Conservation (phyloP, 176 grass and related monocot species). For the Aechmea fasciata region DNA sequence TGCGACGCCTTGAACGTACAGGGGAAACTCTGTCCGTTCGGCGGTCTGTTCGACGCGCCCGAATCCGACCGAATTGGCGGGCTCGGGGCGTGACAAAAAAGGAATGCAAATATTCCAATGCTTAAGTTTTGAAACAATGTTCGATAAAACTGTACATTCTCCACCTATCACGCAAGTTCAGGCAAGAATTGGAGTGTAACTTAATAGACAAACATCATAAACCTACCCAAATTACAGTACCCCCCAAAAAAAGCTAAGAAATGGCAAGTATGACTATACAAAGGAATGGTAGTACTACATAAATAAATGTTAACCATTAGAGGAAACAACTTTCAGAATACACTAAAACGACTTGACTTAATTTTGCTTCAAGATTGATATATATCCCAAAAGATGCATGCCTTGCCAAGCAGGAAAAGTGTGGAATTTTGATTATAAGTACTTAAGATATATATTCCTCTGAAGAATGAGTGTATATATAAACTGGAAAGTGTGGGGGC, state of each 20-base stretch:
- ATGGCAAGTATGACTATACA: slow-evolving; percentile 7
- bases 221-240: neutral
- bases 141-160: neutral
- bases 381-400: slow-evolving; percentile 80
- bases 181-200: neutral
- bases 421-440: too few species aligned
- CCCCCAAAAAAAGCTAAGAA: slow-evolving; percentile 1
- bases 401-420: too few species aligned
- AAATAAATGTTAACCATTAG: slow-evolving; percentile 5
- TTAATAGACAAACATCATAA: slow-evolving; percentile 25
- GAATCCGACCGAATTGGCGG: too few species aligned
- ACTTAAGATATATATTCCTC: too few species aligned
- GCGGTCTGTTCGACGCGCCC: too few species aligned
- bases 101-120: neutral
- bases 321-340: slow-evolving; percentile 15
- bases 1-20: too few species aligned
- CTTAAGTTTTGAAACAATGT: neutral
- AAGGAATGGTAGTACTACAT: slow-evolving; percentile 1
- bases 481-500: too few species aligned
- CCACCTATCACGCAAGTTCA: neutral
- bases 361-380: slow-evolving; percentile 62
- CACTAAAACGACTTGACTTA: slow-evolving; percentile 29
- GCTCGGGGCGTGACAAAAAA: too few species aligned
- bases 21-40: too few species aligned
- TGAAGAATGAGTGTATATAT: too few species aligned